A percentile compares a stretch with the other conserved stretches of the same genome.
Conservation (phyloP, 23 red algal species). For the Pyropia yezoensis region DNA sequence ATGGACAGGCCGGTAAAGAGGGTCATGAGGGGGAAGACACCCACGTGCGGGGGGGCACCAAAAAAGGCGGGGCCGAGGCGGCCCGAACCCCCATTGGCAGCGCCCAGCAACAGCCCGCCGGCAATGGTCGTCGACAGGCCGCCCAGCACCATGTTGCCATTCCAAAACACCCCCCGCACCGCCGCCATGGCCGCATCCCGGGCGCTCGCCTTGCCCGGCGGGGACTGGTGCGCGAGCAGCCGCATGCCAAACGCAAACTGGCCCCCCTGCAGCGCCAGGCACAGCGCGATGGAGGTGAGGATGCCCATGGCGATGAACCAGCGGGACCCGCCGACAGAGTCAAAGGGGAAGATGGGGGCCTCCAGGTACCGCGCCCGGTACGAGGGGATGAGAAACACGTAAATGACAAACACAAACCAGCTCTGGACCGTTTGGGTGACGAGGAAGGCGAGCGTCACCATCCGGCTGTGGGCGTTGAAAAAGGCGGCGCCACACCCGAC, state of each 20-base stretch:
- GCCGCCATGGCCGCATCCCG: too few species aligned
- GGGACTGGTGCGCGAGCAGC: too few species aligned
- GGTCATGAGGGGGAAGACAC: constrained; percentile 27
- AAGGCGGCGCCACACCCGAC: constrained; percentile 17
- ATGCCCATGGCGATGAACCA: too few species aligned
- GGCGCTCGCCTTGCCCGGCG: too few species aligned
- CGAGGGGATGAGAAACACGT: constrained; percentile 22
- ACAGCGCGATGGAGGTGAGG: too few species aligned
- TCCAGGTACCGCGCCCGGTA: constrained; percentile 5
- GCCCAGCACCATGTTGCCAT: too few species aligned
- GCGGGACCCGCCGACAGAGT: background rate
- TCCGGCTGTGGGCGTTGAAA: constrained; percentile 19
- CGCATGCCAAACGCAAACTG: too few species aligned
- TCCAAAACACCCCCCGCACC: too few species aligned
- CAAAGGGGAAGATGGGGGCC: constrained; percentile 6
- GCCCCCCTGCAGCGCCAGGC: too few species aligned
- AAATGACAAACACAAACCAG: constrained; percentile 38
- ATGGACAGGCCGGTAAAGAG: constrained; percentile 32
- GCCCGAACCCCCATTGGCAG: background rate
- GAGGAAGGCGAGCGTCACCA: constrained; percentile 10
- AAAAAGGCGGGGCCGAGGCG: constrained; percentile 8
- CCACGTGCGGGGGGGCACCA: constrained; percentile 30
- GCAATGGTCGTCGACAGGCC: background rate
- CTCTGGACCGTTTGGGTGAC: constrained; percentile 15
- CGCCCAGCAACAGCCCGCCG: background rate